phyloP scores from a whole-genome alignment of 2,329 filamentous ascomycete genomes.

The Aspergillus hiratsukae region DNA sequence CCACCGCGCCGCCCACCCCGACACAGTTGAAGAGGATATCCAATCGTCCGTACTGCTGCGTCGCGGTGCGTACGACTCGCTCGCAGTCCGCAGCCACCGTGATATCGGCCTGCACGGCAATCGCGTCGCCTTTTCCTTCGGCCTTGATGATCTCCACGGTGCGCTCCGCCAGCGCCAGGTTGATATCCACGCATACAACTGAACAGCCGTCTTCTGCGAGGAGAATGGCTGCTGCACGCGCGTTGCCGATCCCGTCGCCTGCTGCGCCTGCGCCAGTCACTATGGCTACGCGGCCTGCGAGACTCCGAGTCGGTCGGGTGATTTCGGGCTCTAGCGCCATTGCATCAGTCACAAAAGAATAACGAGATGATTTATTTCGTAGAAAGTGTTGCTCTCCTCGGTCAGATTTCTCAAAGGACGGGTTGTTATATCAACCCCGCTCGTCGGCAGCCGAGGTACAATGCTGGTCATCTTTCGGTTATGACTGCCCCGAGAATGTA shows the following conservation, averaged over 20 bases:
- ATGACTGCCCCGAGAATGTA: too few relatives aligned
- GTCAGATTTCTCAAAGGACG: too few relatives aligned
- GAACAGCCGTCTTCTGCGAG: slow-evolving; percentile 56
- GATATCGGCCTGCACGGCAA: slow-evolving; percentile 47
- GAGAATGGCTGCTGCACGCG: slow-evolving; percentile 54
- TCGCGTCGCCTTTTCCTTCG: slow-evolving; percentile 35
- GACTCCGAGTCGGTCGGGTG: not conserved
- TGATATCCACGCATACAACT: slow-evolving; percentile 57
- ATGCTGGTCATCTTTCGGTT: too few relatives aligned
- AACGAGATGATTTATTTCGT: too few relatives aligned
- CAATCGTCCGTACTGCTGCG: slow-evolving; percentile 48
- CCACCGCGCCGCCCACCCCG: slow-evolving; percentile 55
- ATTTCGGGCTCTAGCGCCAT: too few relatives aligned
- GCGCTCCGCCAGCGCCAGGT: slow-evolving; percentile 46
- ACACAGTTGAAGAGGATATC: slow-evolving; percentile 65
- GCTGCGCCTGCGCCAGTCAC: slow-evolving; percentile 57
- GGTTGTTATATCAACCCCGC: too few relatives aligned
- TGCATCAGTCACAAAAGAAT: too few relatives aligned
- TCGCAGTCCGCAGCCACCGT: slow-evolving; percentile 51
- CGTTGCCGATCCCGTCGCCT: slow-evolving; percentile 58
- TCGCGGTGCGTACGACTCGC: slow-evolving; percentile 34
- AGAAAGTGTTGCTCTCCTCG: too few relatives aligned
- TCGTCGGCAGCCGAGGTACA: too few relatives aligned
- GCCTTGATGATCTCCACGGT: slow-evolving; percentile 52
- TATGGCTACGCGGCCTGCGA: slow-evolving; percentile 36